Evolutionary conservation across 2,329 filamentous ascomycete species (phyloP).

Genomic region (Nigrospora osmanthi): DNA sequence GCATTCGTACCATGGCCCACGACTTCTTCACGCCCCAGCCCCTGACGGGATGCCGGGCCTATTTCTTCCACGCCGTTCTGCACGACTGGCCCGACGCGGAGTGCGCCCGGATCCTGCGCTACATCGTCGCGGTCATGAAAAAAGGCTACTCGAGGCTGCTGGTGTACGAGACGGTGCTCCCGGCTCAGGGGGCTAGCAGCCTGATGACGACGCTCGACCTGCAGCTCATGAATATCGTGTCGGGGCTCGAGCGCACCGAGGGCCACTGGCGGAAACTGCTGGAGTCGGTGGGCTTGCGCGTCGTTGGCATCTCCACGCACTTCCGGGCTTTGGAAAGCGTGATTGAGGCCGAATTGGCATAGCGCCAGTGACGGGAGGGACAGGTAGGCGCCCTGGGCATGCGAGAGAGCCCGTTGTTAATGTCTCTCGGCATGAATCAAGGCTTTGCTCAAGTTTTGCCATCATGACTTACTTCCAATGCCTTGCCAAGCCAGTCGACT

Average conservation of each 20-base stretch:
- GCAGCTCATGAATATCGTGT: slow-evolving; percentile 1
- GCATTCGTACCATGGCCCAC: slow-evolving; percentile 18
- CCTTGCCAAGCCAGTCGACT: too few species aligned
- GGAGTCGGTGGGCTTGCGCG: not conserved
- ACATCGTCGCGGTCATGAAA: slow-evolving; percentile 48
- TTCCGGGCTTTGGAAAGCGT: slow-evolving; percentile 2
- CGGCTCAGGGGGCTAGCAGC: not conserved
- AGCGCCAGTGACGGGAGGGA: too few species aligned
- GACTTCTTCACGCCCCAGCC: slow-evolving; percentile 25
- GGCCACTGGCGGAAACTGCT: not conserved
- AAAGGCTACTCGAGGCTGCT: slow-evolving; percentile 30
- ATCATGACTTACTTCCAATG: too few species aligned
- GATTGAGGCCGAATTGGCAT: slow-evolving; percentile 2
- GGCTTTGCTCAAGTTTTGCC: too few species aligned
- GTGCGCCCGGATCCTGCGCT: slow-evolving; percentile 20
- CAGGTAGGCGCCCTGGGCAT: too few species aligned
- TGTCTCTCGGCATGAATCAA: too few species aligned
- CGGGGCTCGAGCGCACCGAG: slow-evolving; percentile 1
- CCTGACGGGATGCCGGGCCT: slow-evolving; percentile 18
- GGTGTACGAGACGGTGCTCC: slow-evolving; percentile 13
- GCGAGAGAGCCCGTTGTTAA: too few species aligned
- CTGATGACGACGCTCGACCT: not conserved
- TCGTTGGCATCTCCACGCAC: not conserved
- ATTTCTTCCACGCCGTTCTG: slow-evolving; percentile 24
- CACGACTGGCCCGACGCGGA: slow-evolving; percentile 30